phyloP scores from a whole-genome alignment of 148 eudicot species.

The Dysphania ambrosioides region DNA sequence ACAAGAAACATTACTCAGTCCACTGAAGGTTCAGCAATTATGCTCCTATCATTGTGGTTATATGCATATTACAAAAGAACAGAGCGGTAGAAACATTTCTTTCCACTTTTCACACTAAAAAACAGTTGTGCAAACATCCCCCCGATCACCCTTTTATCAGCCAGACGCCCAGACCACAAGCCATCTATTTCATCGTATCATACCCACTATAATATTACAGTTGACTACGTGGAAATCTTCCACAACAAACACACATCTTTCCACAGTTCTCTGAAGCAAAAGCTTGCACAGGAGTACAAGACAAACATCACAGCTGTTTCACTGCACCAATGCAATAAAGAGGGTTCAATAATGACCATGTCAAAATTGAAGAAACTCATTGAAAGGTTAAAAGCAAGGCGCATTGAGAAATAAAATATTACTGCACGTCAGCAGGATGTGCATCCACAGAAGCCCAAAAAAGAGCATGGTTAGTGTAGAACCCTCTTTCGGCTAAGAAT shows the following conservation, averaged over 20 bases:
- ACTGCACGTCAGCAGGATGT: background rate
- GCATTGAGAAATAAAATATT: background rate
- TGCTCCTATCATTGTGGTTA: constrained; percentile 7
- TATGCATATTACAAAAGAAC: constrained; percentile 21
- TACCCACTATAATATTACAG: constrained; percentile 22
- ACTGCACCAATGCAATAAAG: background rate
- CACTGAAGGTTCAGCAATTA: background rate
- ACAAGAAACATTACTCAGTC: background rate
- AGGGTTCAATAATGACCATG: background rate
- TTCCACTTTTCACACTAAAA: constrained; percentile 5
- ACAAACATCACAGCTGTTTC: background rate
- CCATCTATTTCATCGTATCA: constrained; percentile 5
- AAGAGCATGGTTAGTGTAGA: constrained; percentile 40
- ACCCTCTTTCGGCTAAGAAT: constrained; percentile 87
- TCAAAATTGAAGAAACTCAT: background rate
- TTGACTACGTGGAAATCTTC: constrained; percentile 12
- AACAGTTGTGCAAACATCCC: background rate
- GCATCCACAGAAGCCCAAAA: background rate
- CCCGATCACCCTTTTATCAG: constrained; percentile 5
- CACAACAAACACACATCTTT: background rate
- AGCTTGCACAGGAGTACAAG: background rate
- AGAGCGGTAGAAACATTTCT: background rate
- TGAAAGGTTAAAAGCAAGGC: background rate
- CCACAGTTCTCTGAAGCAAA: background rate
- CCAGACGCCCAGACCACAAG: constrained; percentile 23